Evolutionary conservation across 805 yeast species (phyloP).

Genomic region (Priceomyces melissophilus): DNA sequence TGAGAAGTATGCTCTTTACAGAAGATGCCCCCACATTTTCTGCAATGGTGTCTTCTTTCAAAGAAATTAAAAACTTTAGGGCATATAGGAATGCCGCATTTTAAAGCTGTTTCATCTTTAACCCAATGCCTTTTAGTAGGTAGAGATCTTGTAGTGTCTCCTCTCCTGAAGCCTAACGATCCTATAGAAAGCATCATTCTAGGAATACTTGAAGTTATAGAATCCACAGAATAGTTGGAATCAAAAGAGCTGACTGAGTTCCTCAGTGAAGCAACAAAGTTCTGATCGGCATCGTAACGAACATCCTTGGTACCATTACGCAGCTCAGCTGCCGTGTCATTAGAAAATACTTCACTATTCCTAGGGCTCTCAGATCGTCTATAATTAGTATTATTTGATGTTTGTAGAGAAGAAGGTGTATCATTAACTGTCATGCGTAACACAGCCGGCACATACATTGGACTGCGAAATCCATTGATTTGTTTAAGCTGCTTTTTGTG

Average conservation of each 20-base stretch:
- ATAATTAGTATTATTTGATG: neutral
- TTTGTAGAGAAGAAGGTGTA: neutral
- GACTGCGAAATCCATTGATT: conserved; percentile 76
- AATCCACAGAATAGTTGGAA: conserved; percentile 27
- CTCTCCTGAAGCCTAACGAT: conserved; percentile 18
- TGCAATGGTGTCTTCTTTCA: conserved; percentile 80
- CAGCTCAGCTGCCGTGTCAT: neutral
- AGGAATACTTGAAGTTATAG: conserved; percentile 11
- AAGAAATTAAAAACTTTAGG: conserved; percentile 66
- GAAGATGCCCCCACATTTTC: conserved; percentile 79
- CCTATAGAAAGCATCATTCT: conserved; percentile 7
- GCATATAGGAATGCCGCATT: conserved; percentile 61
- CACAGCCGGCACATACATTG: conserved; percentile 89
- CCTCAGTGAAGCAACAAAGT: conserved; percentile 2
- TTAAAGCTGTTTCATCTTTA: conserved; percentile 60
- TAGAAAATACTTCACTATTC: neutral
- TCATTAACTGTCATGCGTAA: conserved; percentile 42
- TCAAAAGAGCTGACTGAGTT: conserved; percentile 29
- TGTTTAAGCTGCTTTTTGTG: conserved; percentile 51
- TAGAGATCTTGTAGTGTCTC: conserved; percentile 27
- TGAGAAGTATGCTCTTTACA: conserved; percentile 67
- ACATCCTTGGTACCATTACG: no score
- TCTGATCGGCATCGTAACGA: conserved; percentile 1
- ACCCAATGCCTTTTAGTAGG: conserved; percentile 71
- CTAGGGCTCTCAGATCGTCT: conserved; percentile 1